Evolutionary conservation across 2,329 filamentous ascomycete species (phyloP).

Genomic region (Periglandula ipomoeae): DNA sequence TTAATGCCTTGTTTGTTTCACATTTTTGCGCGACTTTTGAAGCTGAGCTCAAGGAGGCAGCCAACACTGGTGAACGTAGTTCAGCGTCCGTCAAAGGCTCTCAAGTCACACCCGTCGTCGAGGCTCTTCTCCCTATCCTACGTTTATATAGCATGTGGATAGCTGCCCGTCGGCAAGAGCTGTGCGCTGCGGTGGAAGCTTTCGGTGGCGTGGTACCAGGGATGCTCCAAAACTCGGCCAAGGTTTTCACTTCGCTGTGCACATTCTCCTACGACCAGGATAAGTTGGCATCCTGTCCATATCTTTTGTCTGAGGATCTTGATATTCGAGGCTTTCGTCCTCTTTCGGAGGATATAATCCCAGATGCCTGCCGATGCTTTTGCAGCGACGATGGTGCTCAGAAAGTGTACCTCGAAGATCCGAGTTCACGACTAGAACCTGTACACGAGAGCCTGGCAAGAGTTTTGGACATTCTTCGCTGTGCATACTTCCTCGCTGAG

Average conservation of each 20-base stretch:
- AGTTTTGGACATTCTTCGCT: slow-evolving; percentile 38
- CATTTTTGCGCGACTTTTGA: slow-evolving; percentile 61
- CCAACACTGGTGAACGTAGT: slow-evolving; percentile 13
- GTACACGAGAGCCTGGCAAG: slow-evolving; percentile 34
- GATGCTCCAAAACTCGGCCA: slow-evolving; percentile 37
- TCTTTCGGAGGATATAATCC: slow-evolving; percentile 28
- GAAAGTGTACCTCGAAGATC: slow-evolving; percentile 29
- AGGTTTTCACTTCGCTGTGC: slow-evolving; percentile 39
- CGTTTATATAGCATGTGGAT: slow-evolving; percentile 48
- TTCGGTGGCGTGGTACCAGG: slow-evolving; percentile 36
- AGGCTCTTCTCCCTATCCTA: slow-evolving; percentile 39
- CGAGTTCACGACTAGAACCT: slow-evolving; percentile 21
- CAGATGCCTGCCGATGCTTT: slow-evolving; percentile 30
- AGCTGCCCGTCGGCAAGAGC: slow-evolving; percentile 34
- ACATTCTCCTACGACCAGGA: slow-evolving; percentile 30
- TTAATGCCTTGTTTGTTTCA: slow-evolving; percentile 72
- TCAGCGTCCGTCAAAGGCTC: slow-evolving; percentile 6
- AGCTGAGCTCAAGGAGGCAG: slow-evolving; percentile 47
- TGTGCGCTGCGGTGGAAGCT: slow-evolving; percentile 35
- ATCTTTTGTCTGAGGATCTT: slow-evolving; percentile 43
- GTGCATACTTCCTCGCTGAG: slow-evolving; percentile 37
- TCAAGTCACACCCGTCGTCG: slow-evolving; percentile 27
- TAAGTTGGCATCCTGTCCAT: slow-evolving; percentile 31
- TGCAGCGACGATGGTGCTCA: slow-evolving; percentile 23
- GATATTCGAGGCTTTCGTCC: slow-evolving; percentile 35